Conservation (phyloP, 2,329 filamentous ascomycete genomes). For the Botrytis cinerea region DNA sequence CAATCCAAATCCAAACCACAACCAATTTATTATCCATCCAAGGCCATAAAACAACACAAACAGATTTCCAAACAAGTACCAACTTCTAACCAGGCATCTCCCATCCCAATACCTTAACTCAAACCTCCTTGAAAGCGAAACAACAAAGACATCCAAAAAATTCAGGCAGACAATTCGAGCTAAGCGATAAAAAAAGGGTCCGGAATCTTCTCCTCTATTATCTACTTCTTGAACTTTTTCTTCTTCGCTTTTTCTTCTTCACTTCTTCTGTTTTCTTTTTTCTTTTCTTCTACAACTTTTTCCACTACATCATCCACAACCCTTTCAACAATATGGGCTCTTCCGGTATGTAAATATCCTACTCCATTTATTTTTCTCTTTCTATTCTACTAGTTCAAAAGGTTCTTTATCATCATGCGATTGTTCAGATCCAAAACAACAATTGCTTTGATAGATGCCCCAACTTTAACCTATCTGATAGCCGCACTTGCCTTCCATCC, state of each 20-base stretch:
- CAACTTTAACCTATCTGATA: not conserved
- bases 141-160: not conserved
- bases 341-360: not conserved
- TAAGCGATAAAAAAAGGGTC: conserved; percentile 20
- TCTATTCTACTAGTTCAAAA: not conserved
- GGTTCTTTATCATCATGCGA: not conserved
- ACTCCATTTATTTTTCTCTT: not conserved
- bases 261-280: not conserved
- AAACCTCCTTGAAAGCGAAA: not conserved
- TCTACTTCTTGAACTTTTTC: not conserved
- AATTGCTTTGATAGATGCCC: not conserved
- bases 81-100: not conserved
- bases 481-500: not conserved
- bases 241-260: not conserved
- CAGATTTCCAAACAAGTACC: not conserved
- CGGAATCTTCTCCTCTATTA: not conserved
- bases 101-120: not conserved
- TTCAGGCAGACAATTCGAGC: not conserved
- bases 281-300: not conserved
- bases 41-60: not conserved
- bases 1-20: not conserved
- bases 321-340: not conserved
- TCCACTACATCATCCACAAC: not conserved
- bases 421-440: not conserved
- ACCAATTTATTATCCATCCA: not conserved